Base-by-base conservation (phyloP, 2,329 filamentous ascomycete genomes). In the Exophiala phaeomuriformis region DNA sequence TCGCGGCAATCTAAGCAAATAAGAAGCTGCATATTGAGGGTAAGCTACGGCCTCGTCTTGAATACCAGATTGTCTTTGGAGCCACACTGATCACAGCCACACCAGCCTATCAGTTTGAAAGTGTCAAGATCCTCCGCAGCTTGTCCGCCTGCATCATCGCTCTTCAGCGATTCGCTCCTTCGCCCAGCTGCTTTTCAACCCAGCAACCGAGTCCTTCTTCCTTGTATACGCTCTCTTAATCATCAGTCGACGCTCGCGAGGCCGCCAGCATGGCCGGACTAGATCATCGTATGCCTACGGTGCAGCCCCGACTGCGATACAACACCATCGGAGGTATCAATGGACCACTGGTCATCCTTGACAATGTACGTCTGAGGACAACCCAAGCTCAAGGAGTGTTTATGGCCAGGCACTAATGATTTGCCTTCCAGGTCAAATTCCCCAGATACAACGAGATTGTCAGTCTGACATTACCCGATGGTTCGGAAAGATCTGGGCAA, bases 281-380 rank as follows among this genome's bases (percentile, higher is more conserved):
- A 46, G 63, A 71, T 61, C 73, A 75, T 58, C 70, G 73, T 64
- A 75, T 76, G 73, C 68, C 68, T 61, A 69, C 69, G 64, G 73
- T 88, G 69, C 80, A 83, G 69, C 84, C 84, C 64, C 77, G 84
- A 69, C 80, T 97, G 74, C 84, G 86, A 67, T 98, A 98, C 83
- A 98, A 98, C 78, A 98, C 93, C 65, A 90, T 98, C 69, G 88
- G 90, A 68, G 91, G 91, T 77, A 85, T 98, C 74, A 98, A 98
- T 76, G 93, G 93, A 56, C 93, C 93, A 66, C 82, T 98, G 73
- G 93, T 98, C 69, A 91, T 98, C 68, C 82, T 98, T 64, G 93
- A 97, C 71, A 94, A 95, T 81, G 91, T 95, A 72, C 64, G 84
- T 75, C 57, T 48, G 12, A 40, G 43, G 62, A 42, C 45, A 43